Conservation (phyloP, 345 rosid genomes). For the Erucastrum elatum region DNA sequence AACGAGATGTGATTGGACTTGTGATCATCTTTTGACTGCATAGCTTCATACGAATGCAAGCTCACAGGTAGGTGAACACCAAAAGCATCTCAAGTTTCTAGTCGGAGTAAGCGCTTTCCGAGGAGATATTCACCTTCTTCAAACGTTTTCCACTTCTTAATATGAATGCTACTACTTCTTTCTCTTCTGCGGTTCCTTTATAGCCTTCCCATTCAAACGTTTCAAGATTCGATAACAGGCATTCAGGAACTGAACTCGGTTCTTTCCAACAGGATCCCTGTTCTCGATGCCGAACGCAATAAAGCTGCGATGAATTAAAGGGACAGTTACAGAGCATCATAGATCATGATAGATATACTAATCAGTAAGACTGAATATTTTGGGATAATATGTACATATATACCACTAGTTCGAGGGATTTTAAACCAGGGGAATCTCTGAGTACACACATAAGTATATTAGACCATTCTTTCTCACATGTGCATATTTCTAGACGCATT, state of each 20-base stretch:
- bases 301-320: background rate
- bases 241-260: background rate
- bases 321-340: background rate
- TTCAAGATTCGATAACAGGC: slow-evolving; percentile 17
- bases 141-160: background rate
- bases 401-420: background rate
- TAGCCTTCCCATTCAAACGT: background rate
- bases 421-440: slow-evolving; percentile 1
- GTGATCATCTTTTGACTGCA: too few relatives aligned
- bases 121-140: background rate
- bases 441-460: background rate
- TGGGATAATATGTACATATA: background rate
- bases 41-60: too few relatives aligned
- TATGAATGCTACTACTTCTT: background rate
- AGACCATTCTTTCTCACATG: slow-evolving; percentile 14
- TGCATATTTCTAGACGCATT: background rate
- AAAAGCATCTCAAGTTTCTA: slow-evolving; percentile 22
- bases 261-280: background rate
- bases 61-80: background rate
- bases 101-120: background rate
- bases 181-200: slow-evolving; percentile 10
- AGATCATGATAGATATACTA: background rate
- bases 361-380: background rate
- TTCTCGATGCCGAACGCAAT: background rate
- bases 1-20: too few relatives aligned